phyloP scores from a whole-genome alignment of 345 rosid genomes.

The Pugionium cornutum region DNA sequence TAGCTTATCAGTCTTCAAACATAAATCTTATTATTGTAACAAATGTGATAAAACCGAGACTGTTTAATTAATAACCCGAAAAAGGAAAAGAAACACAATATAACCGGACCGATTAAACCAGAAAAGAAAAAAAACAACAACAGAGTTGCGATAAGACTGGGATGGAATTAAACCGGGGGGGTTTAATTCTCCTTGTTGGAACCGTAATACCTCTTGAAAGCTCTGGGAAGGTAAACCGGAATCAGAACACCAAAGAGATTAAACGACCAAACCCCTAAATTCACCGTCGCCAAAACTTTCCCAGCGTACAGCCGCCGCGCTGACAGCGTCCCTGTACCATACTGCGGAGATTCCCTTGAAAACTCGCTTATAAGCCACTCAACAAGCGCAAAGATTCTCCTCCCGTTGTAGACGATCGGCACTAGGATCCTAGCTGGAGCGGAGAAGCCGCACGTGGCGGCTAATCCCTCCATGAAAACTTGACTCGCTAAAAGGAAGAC shows the following conservation, averaged over 20 bases:
- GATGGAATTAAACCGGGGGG: conserved; percentile 33
- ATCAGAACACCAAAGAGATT: conserved; percentile 83
- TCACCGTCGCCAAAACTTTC: conserved; percentile 62
- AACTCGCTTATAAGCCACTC: conserved; percentile 71
- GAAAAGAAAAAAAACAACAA: background rate
- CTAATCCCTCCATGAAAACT: conserved; percentile 86
- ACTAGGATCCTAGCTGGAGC: conserved; percentile 70
- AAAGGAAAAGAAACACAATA: background rate
- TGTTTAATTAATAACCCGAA: background rate
- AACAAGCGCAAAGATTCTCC: conserved; percentile 59
- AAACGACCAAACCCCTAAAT: conserved; percentile 79
- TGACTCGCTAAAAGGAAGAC: conserved; percentile 74
- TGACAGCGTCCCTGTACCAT: conserved; percentile 36
- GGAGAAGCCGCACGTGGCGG: conserved; percentile 60
- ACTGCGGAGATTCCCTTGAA: conserved; percentile 32
- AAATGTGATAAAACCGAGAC: too few species aligned
- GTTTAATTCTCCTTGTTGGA: conserved; percentile 31
- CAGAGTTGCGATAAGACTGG: too few species aligned
- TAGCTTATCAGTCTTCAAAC: too few species aligned
- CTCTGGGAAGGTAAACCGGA: conserved; percentile 81
- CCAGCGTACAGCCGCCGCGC: conserved; percentile 56
- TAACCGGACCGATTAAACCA: conserved; percentile 1
- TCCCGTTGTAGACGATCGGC: conserved; percentile 72
- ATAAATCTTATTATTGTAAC: too few species aligned
- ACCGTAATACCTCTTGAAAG: conserved; percentile 67